Evolutionary conservation across 1,284 basidiomycete species (phyloP), one percentile per base, ranked within the genome.

Genomic region (Ustilago tritici): DNA sequence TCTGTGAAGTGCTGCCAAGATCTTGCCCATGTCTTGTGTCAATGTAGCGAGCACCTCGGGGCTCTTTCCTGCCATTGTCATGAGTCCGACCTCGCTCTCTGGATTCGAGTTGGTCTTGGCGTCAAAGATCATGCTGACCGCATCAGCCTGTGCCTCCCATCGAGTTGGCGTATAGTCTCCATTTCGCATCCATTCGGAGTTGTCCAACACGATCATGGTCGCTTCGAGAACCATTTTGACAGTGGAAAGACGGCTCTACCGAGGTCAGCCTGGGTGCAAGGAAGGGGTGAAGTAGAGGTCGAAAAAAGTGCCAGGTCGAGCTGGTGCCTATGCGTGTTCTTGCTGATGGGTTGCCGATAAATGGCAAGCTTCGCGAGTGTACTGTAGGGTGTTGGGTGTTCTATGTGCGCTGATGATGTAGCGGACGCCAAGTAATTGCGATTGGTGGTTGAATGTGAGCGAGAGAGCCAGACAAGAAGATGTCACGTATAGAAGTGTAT

Each of bases 41-140:
- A 97, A 93, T 35, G 96, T 98, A 68, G 95, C 94, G 56, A 98
- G 92, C 0, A 99, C 94, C 87, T 96, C 93, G 55, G 96, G 95
- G 46, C 84, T 61, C 63, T 36, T 80, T 11, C 88, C 91, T 32
- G 95, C 96, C 93, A 97, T 96, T 46, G 95, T 95, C 95, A 99
- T 97, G 64, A 98, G 88, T 7, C 96, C 96, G 61, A 98, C 95
- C 15, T 94, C 95, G 88, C 93, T 98, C 88, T 99, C 97, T 32
- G 96, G 95, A 88, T 99, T 97, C 46, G 84, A 82, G 86, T 94
- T 92, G 76, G 93, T 93, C 90, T 99, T 99, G 66, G 93, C 92
- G 84, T 93, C 92, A 87, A 98, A 97, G 82, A 98, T 90, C 65
- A 92, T 91, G 74, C 91, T 95, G 72, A 95, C 93, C 3, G 96